phyloP scores from a whole-genome alignment of 495 filamentous ascomycete genomes.

The Penicillium nucicola region DNA sequence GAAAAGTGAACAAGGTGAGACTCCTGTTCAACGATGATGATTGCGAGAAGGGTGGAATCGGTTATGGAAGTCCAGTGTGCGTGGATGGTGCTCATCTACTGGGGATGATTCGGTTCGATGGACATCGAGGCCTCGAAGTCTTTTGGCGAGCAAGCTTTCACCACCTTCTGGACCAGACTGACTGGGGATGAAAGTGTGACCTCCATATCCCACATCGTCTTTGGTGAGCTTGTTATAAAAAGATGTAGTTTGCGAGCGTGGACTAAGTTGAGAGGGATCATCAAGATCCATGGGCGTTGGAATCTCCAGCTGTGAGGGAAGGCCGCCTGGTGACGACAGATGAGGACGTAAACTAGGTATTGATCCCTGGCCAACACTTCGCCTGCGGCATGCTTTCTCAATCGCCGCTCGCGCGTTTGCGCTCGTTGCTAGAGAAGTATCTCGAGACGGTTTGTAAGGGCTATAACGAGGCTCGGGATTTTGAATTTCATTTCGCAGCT shows the following conservation, averaged over 20 bases:
- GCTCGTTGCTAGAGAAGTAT: conserved; percentile 22
- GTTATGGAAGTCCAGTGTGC: not conserved
- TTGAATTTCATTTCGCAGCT: conserved; percentile 85
- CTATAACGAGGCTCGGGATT: conserved; percentile 84
- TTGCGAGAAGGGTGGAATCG: not conserved
- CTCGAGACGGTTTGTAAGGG: conserved; percentile 70
- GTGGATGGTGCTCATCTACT: conserved; percentile 10
- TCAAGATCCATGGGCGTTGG: conserved; percentile 20
- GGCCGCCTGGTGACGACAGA: conserved; percentile 7
- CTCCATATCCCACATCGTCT: conserved; percentile 65
- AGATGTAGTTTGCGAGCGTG: conserved; percentile 14
- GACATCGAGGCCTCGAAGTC: conserved; percentile 49
- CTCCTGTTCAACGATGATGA: not conserved
- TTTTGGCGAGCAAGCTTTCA: conserved; percentile 54
- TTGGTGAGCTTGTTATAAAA: conserved; percentile 65
- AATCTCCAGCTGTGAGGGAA: conserved; percentile 24
- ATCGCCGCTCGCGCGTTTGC: conserved; percentile 31
- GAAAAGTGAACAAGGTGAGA: too few species aligned
- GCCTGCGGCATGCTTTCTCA: conserved; percentile 55
- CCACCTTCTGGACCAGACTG: conserved; percentile 39
- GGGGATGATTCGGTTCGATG: conserved; percentile 24
- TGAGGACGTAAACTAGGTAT: conserved; percentile 12
- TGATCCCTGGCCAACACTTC: conserved; percentile 53
- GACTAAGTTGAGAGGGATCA: not conserved
- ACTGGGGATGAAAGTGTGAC: conserved; percentile 43